Base-by-base conservation (phyloP, 371 early-diverging fungal genomes). In the Syncephalastrum sp. region DNA sequence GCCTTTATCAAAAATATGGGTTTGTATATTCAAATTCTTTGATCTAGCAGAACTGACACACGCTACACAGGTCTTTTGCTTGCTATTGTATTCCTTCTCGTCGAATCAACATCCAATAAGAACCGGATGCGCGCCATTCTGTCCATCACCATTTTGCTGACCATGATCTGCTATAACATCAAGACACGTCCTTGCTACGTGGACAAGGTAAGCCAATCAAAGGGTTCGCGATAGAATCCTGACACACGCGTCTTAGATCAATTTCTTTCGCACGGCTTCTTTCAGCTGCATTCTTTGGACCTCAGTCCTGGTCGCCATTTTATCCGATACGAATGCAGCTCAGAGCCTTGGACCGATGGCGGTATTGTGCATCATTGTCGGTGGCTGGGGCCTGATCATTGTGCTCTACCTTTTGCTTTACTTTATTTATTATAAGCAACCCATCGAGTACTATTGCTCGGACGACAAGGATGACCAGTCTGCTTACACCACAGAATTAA, bases 1-100 rank as follows among this genome's bases (percentile, higher is more conserved):
- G 90, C 87, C 1, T 85, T 87, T 46, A 80, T 86, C 45, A 89
- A 89, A 59, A 88, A 89, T 60, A 82, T 84, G 79, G 81, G 84
- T 77, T 75, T 55, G 48, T 8, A 8, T 1, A 21, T 21, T 21
- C 21, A 1, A 21, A 21, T 21, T 2, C 21, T 21, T 21, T 2
- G 21, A 21, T 21, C 21, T 21, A 21, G 21, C 21, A 21, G 21
- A 21, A 21, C 21, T 21, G 21, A 21, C 21, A 2, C 21, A 21
- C 21, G 21, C 21, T 21, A 21, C 21, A 17, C n/a, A 63, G 82
- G 82, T 49, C 65, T 84, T 1, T 47, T 84, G 13, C 59, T 82
- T 5, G 81, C 81, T 1, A 75, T 82, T 47, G 82, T 82, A 13
- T 81, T 77, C 47, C 59, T 84, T 3, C 54, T 84, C 25, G 81